Conservation (phyloP, 2,329 filamentous ascomycete species). For the Exophiala bonariae region DNA sequence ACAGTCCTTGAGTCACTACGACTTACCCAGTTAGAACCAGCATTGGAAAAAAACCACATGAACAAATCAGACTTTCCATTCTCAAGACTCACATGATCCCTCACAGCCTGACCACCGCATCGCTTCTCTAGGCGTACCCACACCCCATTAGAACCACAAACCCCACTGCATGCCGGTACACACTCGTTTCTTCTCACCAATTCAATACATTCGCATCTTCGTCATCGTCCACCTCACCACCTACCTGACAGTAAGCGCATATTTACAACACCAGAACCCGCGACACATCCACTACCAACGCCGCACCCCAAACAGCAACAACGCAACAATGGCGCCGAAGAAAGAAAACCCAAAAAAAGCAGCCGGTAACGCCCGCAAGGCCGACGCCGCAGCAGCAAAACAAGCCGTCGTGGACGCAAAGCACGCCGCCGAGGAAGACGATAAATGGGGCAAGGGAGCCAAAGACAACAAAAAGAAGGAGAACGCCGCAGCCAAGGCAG, state of each 20-base stretch:
- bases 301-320: not conserved
- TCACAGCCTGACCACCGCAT: too few relatives aligned
- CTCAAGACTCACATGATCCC: too few relatives aligned
- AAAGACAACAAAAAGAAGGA: constrained; percentile 91
- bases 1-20: too few relatives aligned
- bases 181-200: constrained; percentile 22
- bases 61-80: too few relatives aligned
- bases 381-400: constrained; percentile 80
- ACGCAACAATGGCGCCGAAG: constrained; percentile 4
- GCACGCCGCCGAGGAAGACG: constrained; percentile 66
- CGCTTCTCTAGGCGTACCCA: too few relatives aligned
- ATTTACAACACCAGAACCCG: constrained; percentile 6
- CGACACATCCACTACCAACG: not conserved
- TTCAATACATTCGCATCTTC: constrained; percentile 36
- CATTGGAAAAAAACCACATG: too few relatives aligned
- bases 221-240: constrained; percentile 28
- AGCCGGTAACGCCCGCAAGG: constrained; percentile 83
- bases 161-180: constrained; percentile 21
- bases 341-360: constrained; percentile 83
- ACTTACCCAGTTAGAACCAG: too few relatives aligned
- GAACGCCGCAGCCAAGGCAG: constrained; percentile 78
- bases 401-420: constrained; percentile 68
- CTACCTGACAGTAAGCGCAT: constrained; percentile 19
- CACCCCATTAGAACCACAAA: too few relatives aligned
- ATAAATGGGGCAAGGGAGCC: constrained; percentile 80